These are phyloP conservation scores for Eucalyptus regnans DNA, from an alignment of 345 rosid species.

Conservation along the genomic window DNA sequence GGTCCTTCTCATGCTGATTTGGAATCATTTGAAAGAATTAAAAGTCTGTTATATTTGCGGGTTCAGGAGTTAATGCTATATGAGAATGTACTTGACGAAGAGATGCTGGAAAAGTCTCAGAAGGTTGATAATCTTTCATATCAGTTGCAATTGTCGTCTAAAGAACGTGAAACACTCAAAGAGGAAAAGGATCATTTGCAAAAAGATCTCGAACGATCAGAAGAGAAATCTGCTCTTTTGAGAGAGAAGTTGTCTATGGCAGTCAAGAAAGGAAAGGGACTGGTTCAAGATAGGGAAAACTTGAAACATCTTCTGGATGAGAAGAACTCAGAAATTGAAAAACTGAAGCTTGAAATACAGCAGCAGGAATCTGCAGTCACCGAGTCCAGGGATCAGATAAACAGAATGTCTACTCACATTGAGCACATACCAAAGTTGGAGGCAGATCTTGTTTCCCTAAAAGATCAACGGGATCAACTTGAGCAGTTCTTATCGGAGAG, in stretches of 20 bases:
- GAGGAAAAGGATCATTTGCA: constrained; percentile 46
- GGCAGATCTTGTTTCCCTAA: constrained; percentile 37
- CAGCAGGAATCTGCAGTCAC: constrained; percentile 34
- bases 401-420: constrained; percentile 33
- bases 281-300: constrained; percentile 78
- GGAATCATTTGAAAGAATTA: constrained; percentile 42
- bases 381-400: constrained; percentile 41
- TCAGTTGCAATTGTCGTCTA: constrained; percentile 24
- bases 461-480: constrained; percentile 43
- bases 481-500: constrained; percentile 50
- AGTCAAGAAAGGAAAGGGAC: constrained; percentile 88
- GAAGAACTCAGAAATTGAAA: constrained; percentile 53
- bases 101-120: constrained; percentile 23
- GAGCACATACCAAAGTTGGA: constrained; percentile 49
- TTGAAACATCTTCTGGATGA: constrained; percentile 53
- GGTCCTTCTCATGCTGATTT: constrained; percentile 10
- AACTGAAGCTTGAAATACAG: constrained; percentile 47
- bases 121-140: constrained; percentile 29
- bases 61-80: constrained; percentile 48
- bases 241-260: constrained; percentile 86
- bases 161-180: constrained; percentile 38
- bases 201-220: constrained; percentile 63
- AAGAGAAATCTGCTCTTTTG: constrained; percentile 65
- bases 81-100: constrained; percentile 57
- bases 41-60: constrained; percentile 55